These are phyloP conservation scores for Apiospora phragmitis DNA, from an alignment of 2,329 filamentous ascomycete genomes.

Conservation along the genomic window DNA sequence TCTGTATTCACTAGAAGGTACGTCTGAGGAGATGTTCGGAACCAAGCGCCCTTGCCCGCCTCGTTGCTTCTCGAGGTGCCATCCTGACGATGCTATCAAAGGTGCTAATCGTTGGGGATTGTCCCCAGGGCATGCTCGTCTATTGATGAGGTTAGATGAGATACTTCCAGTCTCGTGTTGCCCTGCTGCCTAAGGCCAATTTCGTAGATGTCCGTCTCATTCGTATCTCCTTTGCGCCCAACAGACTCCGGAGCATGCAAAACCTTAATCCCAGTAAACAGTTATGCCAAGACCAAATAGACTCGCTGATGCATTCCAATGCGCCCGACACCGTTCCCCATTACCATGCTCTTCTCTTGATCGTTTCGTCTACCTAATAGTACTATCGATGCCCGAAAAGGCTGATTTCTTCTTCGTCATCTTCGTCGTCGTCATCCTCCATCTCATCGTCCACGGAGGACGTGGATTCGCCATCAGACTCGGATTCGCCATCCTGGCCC, in stretches of 20 bases:
- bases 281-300: neutral
- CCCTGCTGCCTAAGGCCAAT: neutral
- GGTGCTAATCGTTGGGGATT: neutral
- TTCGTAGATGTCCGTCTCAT: neutral
- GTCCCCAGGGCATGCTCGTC: neutral
- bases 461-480: constrained; percentile 26
- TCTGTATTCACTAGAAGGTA: neutral
- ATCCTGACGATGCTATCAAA: neutral
- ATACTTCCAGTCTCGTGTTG: neutral
- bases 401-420: constrained; percentile 48
- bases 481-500: constrained; percentile 35
- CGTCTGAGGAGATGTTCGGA: neutral
- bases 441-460: constrained; percentile 40
- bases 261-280: constrained; percentile 1
- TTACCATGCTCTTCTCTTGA: neutral
- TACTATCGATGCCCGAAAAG: constrained; percentile 34
- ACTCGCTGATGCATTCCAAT: neutral
- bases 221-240: neutral
- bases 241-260: neutral
- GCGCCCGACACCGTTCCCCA: neutral
- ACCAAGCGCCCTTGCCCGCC: neutral
- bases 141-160: neutral
- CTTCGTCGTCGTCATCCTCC: constrained; percentile 47
- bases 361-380: neutral
- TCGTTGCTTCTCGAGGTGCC: neutral